Evolutionary conservation across 1,284 basidiomycete genomes (phyloP).

Genomic region (Pascua sp.): DNA sequence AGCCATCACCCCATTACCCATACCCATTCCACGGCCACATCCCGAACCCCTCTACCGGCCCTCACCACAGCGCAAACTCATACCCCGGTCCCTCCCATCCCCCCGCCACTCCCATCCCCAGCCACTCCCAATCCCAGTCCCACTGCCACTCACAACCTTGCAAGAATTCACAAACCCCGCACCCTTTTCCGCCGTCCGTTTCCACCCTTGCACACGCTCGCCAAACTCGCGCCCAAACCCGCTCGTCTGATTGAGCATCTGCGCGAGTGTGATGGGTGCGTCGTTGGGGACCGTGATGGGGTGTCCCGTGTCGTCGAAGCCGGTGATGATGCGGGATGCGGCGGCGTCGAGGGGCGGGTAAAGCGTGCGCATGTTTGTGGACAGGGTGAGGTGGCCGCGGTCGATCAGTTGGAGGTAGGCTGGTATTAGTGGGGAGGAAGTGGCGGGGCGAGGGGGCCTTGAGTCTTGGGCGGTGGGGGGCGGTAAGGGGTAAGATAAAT

Average conservation of each 20-base stretch:
- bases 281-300: constrained; percentile 13
- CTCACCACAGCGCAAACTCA: too few relatives aligned
- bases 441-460: background rate
- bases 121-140: too few relatives aligned
- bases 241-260: constrained; percentile 36
- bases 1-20: too few relatives aligned
- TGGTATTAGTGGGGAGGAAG: background rate
- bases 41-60: too few relatives aligned
- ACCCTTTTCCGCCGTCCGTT: constrained; percentile 21
- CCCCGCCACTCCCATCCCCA: too few relatives aligned
- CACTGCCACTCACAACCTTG: constrained; percentile 27
- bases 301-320: constrained; percentile 16
- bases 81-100: too few relatives aligned
- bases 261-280: constrained; percentile 21
- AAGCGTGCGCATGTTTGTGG: constrained; percentile 24
- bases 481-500: background rate
- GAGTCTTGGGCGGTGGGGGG: background rate
- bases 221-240: constrained; percentile 38
- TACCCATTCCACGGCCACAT: too few relatives aligned
- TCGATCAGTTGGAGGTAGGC: constrained; percentile 35
- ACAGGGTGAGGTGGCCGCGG: constrained; percentile 22
- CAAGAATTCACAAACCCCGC: constrained; percentile 37
- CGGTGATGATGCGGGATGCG: constrained; percentile 16
- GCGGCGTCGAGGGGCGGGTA: constrained; percentile 22
- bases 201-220: constrained; percentile 24